Conservation (phyloP, 148 eudicot genomes). For the Camellia sinensis region DNA sequence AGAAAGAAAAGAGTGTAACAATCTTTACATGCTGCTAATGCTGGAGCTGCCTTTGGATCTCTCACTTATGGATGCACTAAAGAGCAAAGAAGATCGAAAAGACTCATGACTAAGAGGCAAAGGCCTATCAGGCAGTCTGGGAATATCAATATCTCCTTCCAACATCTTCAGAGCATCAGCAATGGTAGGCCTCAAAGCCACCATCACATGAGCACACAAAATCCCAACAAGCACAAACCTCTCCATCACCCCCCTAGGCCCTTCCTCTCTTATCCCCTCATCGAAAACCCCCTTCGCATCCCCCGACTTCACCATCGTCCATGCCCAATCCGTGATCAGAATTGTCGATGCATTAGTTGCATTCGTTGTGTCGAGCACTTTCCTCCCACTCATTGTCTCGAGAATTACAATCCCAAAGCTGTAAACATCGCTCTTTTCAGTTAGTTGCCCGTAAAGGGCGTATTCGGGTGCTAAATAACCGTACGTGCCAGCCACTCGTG, state of each 20-base stretch:
- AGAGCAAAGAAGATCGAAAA: conserved; percentile 30
- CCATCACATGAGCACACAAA: conserved; percentile 77
- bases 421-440: conserved; percentile 68
- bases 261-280: conserved; percentile 35
- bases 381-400: conserved; percentile 61
- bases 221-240: conserved; percentile 61
- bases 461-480: conserved; percentile 73
- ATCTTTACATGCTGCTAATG: conserved; percentile 6
- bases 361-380: conserved; percentile 43
- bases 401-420: conserved; percentile 65
- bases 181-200: conserved; percentile 70
- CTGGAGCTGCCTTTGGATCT: conserved; percentile 21
- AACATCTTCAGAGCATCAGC: conserved; percentile 65
- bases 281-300: conserved; percentile 36
- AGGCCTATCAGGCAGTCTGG: conserved; percentile 49
- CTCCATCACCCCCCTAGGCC: conserved; percentile 60
- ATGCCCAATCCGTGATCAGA: conserved; percentile 58
- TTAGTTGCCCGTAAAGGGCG: conserved; percentile 62
- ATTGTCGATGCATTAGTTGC: conserved; percentile 19
- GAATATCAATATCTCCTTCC: conserved; percentile 71
- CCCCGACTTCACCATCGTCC: conserved; percentile 51
- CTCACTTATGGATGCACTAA: conserved; percentile 25
- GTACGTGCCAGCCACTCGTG: conserved; percentile 69
- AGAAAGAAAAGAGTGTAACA: no score
- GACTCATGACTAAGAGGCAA: conserved; percentile 57